Conservation (phyloP, 2,329 filamentous ascomycete species). For the Fusarium hainanense region DNA sequence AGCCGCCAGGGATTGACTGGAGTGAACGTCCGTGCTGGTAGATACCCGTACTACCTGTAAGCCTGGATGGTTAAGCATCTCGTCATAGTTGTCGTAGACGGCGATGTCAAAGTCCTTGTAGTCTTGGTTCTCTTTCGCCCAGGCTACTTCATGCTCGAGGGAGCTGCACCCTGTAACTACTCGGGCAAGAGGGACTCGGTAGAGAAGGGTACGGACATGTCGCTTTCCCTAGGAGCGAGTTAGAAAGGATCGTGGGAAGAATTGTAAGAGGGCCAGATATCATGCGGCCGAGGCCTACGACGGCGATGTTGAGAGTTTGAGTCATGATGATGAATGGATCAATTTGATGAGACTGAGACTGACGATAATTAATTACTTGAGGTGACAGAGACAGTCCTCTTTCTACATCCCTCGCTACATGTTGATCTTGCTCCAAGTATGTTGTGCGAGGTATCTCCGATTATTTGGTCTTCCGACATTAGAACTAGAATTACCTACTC, state of each 20-base stretch:
- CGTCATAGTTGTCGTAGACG: constrained; percentile 58
- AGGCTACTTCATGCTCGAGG: constrained; percentile 58
- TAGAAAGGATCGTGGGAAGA: no score
- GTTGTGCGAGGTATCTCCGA: background rate
- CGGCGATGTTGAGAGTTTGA: constrained; percentile 56
- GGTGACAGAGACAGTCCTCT: background rate
- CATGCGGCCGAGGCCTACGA: constrained; percentile 64
- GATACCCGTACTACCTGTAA: constrained; percentile 57
- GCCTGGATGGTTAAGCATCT: constrained; percentile 57
- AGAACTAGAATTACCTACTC: no score
- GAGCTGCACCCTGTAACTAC: constrained; percentile 61
- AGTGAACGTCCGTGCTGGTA: constrained; percentile 64
- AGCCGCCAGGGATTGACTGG: constrained; percentile 66
- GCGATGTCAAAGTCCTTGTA: constrained; percentile 55
- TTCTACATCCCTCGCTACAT: background rate
- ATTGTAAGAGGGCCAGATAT: no score
- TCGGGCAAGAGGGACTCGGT: constrained; percentile 58
- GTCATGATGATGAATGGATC: no score
- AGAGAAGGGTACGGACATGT: constrained; percentile 61
- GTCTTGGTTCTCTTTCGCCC: constrained; percentile 57
- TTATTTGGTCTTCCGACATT: background rate
- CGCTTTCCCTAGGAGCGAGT: constrained; percentile 49
- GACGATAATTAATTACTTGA: no score
- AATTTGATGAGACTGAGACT: no score
- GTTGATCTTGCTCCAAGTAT: background rate